Base-by-base conservation (phyloP, 148 eudicot genomes). In the Amaranthus palmeri region DNA sequence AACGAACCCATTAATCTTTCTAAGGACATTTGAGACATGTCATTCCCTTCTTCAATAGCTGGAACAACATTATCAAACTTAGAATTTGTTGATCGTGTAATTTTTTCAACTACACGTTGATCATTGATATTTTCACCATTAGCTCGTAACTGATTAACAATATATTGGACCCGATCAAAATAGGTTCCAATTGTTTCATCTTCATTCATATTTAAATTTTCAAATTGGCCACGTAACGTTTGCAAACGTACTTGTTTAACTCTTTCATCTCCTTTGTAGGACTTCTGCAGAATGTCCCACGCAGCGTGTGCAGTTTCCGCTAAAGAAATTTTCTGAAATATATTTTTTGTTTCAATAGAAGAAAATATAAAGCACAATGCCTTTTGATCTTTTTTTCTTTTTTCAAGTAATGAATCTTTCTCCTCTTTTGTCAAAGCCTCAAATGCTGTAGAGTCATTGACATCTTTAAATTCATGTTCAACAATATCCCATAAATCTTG, bases 261-360 rank as follows among this genome's bases (percentile, higher is more conserved):
- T 59, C 63, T 7, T 17, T 59, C 63, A 59, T 59, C 63, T 17
- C 63, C 63, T 59, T 59, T 59, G 63, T 59, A 59, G 63, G 63
- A 59, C 41, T 59, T 59, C n/a, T 59, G 63, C 63, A 59, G n/a
- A 59, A 59, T 59, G 10, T 59, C 63, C 63, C 63, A 59, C 63
- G 41, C 63, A 17, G 40, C 63, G 36, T 59, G 63, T 59, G 63
- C 18, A 17, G n/a, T 59, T 59, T 59, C 15, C 4, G 42, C 63
- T 43, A 15, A 17, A 17, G 63, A 59, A n/a, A n/a, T n/a, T n/a
- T n/a, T n/a, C n/a, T n/a, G n/a, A n/a, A n/a, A 17, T 17, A 59
- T 59, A 5, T 8, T 17, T 59, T 59, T 36, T 59, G 18, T 9
- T 36, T n/a, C n/a, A 18, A 17, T 43, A 4, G 11, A 36, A 18